These are phyloP conservation scores for Veloporphyrellus conicus DNA, from an alignment of 1,284 basidiomycete species.

Conservation along the genomic window DNA sequence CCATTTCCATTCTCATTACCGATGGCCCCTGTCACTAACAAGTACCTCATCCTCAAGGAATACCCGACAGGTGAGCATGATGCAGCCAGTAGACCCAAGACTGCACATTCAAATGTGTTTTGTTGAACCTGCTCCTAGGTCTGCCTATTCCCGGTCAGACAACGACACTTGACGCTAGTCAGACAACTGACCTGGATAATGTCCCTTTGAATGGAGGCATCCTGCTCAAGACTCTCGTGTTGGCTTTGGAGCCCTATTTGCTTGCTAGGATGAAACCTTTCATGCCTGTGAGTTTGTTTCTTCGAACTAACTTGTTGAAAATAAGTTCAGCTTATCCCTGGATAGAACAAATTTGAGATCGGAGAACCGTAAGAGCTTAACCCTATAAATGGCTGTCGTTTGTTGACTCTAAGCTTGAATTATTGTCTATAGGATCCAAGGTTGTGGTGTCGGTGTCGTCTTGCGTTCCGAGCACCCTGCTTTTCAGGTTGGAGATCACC, in stretches of 20 bases:
- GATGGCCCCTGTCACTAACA: conserved; percentile 15
- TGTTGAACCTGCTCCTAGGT: not conserved
- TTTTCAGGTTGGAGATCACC: conserved; percentile 15
- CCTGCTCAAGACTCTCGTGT: conserved; percentile 18
- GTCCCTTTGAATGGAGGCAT: conserved; percentile 14
- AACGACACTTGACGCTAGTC: conserved; percentile 10
- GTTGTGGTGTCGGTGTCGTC: conserved; percentile 12
- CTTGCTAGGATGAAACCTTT: conserved; percentile 2
- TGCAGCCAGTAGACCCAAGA: not conserved
- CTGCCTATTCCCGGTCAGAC: conserved; percentile 11
- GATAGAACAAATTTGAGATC: not conserved
- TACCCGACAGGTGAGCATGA: conserved; percentile 1
- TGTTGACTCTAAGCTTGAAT: not conserved
- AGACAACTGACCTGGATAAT: conserved; percentile 14
- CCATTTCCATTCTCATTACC: too few relatives aligned
- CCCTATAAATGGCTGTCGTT: not conserved
- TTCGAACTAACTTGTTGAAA: not conserved
- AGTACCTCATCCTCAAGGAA: conserved; percentile 9
- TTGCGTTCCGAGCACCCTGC: conserved; percentile 17
- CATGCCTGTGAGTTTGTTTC: conserved; percentile 1
- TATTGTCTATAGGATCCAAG: conserved; percentile 1
- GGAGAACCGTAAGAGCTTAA: conserved; percentile 11
- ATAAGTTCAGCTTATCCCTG: not conserved
- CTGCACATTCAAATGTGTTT: not conserved
- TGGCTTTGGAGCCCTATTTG: conserved; percentile 13